Evolutionary conservation across 2,329 filamentous ascomycete species (phyloP), one percentile per base, ranked within the genome.

Genomic region (Helicocarpus griseus): DNA sequence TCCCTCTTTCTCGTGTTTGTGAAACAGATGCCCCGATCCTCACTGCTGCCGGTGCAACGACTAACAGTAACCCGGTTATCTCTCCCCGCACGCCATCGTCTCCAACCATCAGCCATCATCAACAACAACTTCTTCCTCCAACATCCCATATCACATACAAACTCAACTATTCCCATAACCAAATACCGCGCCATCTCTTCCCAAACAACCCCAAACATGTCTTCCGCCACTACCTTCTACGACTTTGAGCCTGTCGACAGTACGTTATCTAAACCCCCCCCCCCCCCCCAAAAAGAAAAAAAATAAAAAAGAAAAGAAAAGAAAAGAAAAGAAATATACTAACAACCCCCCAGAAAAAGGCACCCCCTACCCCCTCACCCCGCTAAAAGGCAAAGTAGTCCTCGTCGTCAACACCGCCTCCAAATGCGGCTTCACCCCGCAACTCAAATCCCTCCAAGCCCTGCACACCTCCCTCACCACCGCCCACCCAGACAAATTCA

Each of bases 351-450:
- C 64, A 89, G 85, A 89, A 68, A 85, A 83, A 68, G 89, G 89
- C 69, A 66, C 80, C 51, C 79, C 86, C 59, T 85, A 85, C 66
- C 75, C 82, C 54, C 78, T 97, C 58, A 65, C 74, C 59, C 72
- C 83, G 55, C 87, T 89, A 74, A 82, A 87, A 69, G 87, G 86
- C 79, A 97, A 97, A 73, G 91, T 97, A 60, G 82, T 97, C 62
- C 85, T 98, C 55, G 78, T 95, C 63, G 89, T 98, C 74, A 98
- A 98, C 82, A 96, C 91, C 1, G 93, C 93, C 61, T 95, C 88
- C 69, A 96, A 97, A 77, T 98, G 93, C 77, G 91, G 93, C 69
- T 97, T 97, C 81, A 97, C 93, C 2, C 89, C 89, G 11, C 93
- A 98, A 73, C 96, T 93, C 73, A 83, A 81, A 57, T 88, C 87